Evolutionary conservation across 805 yeast genomes (phyloP), one percentile per base, ranked within the genome.

Genomic region (Scheffersomyces ergatensis): DNA sequence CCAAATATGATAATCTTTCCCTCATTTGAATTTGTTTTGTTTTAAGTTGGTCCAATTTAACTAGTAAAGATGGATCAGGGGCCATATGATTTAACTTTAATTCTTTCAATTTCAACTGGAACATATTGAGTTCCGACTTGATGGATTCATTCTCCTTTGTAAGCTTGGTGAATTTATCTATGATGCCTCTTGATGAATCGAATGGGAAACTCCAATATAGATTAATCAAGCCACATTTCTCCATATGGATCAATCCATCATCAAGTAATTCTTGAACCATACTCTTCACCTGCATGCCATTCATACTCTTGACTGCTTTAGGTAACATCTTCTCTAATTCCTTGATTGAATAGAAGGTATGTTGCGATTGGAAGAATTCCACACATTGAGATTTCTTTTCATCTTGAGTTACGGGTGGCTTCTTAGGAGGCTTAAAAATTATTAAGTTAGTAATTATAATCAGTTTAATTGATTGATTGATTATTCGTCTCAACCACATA

Each of bases 161-260:
- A 17, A 55, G 14, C 12, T 40, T 42, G 25, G 46, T 43, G 6
- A 33, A 16, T 8, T 39, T 37, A 5, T 32, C 24, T 8, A 20
- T 13, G 7, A 26, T 27, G 21, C 34, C 5, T 25, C 33, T 25
- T 13, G 14, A 17, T 9, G 7, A 3, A 15, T 61, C 65, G 41
- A 58, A 62, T 45, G 54, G 58, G 54, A 73, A 77, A 38, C 74
- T 62, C 80, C 81, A 78, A 43, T 76, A 78, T 2, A 77, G 58
- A 39, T 74, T 74, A 12, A 73, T 63, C 12, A 64, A 61, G 0
- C 85, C 85, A 52, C 84, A 78, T 53, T 79, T 80, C 44, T 76
- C 80, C 30, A 68, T 65, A 33, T 67, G 68, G 6, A 78, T 65
- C 23, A 76, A 48, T 18, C 65, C 72, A 38, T 78, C 84, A 46